These are phyloP conservation scores for Fusarium hainanense DNA, from an alignment of 2,329 filamentous ascomycete genomes.

Conservation along the genomic window DNA sequence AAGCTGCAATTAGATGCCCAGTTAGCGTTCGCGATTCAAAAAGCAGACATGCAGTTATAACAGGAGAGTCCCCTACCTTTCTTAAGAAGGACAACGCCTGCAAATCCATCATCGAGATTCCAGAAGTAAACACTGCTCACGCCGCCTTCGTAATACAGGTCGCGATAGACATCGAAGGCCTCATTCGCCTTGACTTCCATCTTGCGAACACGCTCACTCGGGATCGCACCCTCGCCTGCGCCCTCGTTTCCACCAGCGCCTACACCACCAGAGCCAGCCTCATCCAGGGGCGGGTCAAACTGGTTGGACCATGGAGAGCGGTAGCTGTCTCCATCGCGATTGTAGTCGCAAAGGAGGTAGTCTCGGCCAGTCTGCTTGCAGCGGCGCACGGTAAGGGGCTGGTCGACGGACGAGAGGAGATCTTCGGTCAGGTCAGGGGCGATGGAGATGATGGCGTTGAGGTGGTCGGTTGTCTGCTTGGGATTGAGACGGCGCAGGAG, in stretches of 20 bases:
- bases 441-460: constrained; percentile 87
- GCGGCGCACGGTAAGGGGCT: constrained; percentile 86
- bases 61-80: constrained; percentile 71
- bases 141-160: constrained; percentile 96
- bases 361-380: constrained; percentile 92
- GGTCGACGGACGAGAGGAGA: constrained; percentile 96
- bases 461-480: constrained; percentile 88
- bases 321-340: constrained; percentile 98
- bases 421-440: constrained; percentile 95
- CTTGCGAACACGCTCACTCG: constrained; percentile 88
- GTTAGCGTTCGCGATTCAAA: constrained; percentile 20
- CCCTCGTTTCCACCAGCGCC: constrained; percentile 67
- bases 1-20: constrained; percentile 60
- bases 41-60: background rate
- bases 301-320: constrained; percentile 99
- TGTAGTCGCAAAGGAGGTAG: constrained; percentile 99
- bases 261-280: constrained; percentile 65
- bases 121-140: constrained; percentile 97
- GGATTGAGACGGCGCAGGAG: constrained; percentile 98
- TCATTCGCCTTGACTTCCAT: constrained; percentile 96
- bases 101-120: constrained; percentile 98
- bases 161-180: constrained; percentile 95
- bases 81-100: constrained; percentile 94
- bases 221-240: constrained; percentile 82
- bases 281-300: constrained; percentile 89